Evolutionary conservation across 345 rosid genomes (phyloP).

Genomic region (Dipteronia dyeriana): DNA sequence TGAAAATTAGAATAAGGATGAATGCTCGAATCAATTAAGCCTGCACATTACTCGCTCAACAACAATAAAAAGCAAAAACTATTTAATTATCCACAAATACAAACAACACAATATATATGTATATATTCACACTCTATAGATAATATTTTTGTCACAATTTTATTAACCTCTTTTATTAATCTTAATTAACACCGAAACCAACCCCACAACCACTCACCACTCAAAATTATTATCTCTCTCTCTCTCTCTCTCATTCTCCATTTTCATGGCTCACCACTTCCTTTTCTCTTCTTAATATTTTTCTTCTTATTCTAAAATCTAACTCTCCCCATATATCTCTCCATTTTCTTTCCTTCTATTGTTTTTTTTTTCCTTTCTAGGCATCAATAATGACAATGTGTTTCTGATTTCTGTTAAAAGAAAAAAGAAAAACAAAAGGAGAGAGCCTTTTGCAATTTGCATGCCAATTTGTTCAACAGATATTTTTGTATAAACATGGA

Average conservation of each 20-base stretch:
- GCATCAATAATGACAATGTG: background rate
- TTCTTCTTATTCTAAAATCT: background rate
- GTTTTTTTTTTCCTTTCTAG: background rate
- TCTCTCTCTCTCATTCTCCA: background rate
- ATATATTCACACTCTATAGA: too few relatives aligned
- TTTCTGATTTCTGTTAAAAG: conserved; percentile 2
- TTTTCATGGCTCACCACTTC: conserved; percentile 28
- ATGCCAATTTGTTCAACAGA: conserved; percentile 13
- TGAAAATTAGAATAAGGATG: too few relatives aligned
- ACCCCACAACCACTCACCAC: too few relatives aligned
- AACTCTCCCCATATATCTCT: background rate
- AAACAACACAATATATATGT: too few relatives aligned
- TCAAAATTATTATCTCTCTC: background rate
- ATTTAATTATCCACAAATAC: too few relatives aligned
- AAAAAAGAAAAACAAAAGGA: background rate
- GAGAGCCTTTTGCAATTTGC: too few relatives aligned
- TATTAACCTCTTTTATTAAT: too few relatives aligned
- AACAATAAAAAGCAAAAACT: too few relatives aligned
- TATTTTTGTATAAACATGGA: conserved; percentile 7
- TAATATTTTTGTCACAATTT: too few relatives aligned
- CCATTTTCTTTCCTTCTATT: background rate
- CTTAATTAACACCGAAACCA: too few relatives aligned
- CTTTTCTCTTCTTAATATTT: conserved; percentile 13
- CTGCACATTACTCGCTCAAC: too few relatives aligned
- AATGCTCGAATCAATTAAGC: too few relatives aligned